Conservation (phyloP, 1,139 yeast species). For the Kodamaea suecica region DNA sequence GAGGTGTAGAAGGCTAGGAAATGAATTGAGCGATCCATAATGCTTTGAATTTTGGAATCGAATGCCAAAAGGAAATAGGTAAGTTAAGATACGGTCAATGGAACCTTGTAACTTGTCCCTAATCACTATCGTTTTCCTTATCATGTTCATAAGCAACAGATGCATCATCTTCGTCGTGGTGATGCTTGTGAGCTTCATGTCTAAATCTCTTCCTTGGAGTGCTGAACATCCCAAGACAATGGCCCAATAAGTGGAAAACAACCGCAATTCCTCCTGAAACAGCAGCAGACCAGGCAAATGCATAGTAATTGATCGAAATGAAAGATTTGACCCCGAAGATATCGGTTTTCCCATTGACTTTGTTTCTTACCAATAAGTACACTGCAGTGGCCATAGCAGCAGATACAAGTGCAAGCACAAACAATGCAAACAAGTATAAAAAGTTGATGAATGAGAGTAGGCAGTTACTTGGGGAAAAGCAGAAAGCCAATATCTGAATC, state of each 20-base stretch:
- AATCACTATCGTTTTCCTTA: neutral
- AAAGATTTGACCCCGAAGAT: slow-evolving; percentile 35
- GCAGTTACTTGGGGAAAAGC: slow-evolving; percentile 36
- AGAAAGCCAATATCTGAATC: slow-evolving; percentile 39
- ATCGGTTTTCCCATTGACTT: slow-evolving; percentile 30
- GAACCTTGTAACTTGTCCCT: too few species aligned
- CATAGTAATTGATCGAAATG: slow-evolving; percentile 42
- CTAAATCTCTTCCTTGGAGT: slow-evolving; percentile 33
- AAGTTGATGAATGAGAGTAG: slow-evolving; percentile 42
- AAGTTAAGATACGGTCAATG: too few species aligned
- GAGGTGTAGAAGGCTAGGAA: neutral
- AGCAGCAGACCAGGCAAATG: slow-evolving; percentile 40
- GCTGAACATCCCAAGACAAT: slow-evolving; percentile 42
- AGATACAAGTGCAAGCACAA: slow-evolving; percentile 31
- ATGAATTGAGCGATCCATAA: neutral
- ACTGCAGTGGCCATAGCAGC: slow-evolving; percentile 37
- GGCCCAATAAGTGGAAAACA: slow-evolving; percentile 39
- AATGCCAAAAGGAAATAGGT: too few species aligned
- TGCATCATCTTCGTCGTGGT: slow-evolving; percentile 9
- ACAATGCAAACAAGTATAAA: slow-evolving; percentile 31
- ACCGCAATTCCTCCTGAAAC: slow-evolving; percentile 37
- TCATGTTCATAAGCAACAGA: slow-evolving; percentile 32
- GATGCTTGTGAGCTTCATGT: slow-evolving; percentile 9
- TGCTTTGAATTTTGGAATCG: too few species aligned
- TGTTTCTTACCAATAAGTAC: slow-evolving; percentile 27